Evolutionary conservation across 1,284 basidiomycete genomes (phyloP).

Genomic region (Grifola frondosa): DNA sequence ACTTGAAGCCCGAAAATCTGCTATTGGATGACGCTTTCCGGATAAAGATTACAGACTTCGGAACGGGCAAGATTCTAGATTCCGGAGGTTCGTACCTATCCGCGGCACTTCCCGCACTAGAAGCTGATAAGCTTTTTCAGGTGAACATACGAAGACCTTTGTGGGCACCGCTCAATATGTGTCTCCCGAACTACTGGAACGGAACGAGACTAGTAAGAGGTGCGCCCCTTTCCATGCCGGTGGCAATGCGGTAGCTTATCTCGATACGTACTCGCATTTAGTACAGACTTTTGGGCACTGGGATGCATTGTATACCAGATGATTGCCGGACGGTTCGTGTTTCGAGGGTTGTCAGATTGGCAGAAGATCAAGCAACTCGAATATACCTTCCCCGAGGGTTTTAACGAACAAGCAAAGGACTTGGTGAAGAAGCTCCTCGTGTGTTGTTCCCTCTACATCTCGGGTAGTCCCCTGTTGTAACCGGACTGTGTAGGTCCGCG

Average conservation of each 20-base stretch:
- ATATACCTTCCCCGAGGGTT: constrained; percentile 71
- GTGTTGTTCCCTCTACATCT: constrained; percentile 20
- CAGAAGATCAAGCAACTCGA: constrained; percentile 77
- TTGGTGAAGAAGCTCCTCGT: constrained; percentile 68
- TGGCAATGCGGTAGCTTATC: constrained; percentile 14
- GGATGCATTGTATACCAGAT: constrained; percentile 98
- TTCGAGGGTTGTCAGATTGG: constrained; percentile 83
- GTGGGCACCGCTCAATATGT: constrained; percentile 98
- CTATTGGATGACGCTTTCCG: constrained; percentile 83
- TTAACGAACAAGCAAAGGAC: constrained; percentile 68
- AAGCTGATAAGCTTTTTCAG: constrained; percentile 29
- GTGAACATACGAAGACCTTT: constrained; percentile 73
- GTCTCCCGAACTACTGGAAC: constrained; percentile 86
- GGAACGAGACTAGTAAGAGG: constrained; percentile 74
- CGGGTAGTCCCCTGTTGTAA: constrained; percentile 4
- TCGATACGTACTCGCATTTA: constrained; percentile 33
- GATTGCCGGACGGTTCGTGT: constrained; percentile 91
- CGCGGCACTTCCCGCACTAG: constrained; percentile 17
- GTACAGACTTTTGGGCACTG: constrained; percentile 96
- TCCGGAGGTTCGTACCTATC: constrained; percentile 42
- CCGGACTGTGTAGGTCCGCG: constrained; percentile 51
- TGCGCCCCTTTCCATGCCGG: too few species aligned
- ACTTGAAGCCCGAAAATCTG: constrained; percentile 93
- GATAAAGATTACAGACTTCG: constrained; percentile 96
- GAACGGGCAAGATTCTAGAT: constrained; percentile 87